phyloP scores from a whole-genome alignment of 1,139 yeast genomes.

The Hanseniaspora uvarum region DNA sequence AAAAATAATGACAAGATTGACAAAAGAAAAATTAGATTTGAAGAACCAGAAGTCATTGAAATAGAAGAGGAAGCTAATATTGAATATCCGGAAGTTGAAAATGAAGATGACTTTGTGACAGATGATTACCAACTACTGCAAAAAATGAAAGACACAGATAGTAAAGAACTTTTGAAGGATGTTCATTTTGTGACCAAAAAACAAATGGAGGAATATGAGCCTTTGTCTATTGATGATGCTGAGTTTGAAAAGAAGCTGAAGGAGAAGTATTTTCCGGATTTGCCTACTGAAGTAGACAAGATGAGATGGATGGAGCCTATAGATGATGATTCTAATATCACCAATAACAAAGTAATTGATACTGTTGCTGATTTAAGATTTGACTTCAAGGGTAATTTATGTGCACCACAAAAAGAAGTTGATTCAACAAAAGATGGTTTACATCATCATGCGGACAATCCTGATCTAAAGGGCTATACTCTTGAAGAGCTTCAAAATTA shows the following conservation, averaged over 20 bases:
- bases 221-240: conserved; percentile 60
- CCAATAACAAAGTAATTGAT: conserved; percentile 39
- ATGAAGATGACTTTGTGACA: conserved; percentile 42
- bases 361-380: conserved; percentile 66
- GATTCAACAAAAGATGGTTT: conserved; percentile 55
- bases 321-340: conserved; percentile 37
- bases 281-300: conserved; percentile 72
- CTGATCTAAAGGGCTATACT: conserved; percentile 88
- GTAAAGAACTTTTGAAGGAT: conserved; percentile 35
- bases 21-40: background rate
- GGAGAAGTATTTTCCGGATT: conserved; percentile 76
- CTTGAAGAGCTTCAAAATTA: conserved; percentile 70
- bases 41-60: conserved; percentile 2
- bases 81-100: conserved; percentile 25
- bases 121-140: conserved; percentile 34
- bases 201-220: conserved; percentile 25
- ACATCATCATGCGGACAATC: conserved; percentile 85
- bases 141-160: conserved; percentile 38
- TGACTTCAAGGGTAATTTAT: conserved; percentile 72
- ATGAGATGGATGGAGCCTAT: conserved; percentile 72
- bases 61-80: conserved; percentile 18
- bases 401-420: conserved; percentile 42
- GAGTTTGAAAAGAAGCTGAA: conserved; percentile 69
- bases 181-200: conserved; percentile 61
- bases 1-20: conserved; percentile 17